Evolutionary conservation across 192 early-diverging fungal genomes (phyloP).

Genomic region (Podila epigama): DNA sequence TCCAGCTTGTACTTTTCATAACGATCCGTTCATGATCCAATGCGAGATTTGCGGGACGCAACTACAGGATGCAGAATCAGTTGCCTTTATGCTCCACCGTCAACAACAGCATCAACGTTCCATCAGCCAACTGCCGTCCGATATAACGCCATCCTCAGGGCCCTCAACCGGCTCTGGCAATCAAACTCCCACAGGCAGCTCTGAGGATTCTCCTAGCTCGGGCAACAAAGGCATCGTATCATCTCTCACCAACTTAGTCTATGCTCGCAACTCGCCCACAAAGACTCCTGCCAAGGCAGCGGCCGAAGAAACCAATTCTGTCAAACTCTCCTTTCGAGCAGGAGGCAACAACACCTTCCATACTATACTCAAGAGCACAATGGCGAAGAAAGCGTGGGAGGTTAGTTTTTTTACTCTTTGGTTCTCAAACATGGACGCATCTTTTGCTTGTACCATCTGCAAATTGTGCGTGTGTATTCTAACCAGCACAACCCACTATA

Average conservation of each 20-base stretch:
- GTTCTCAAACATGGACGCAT: too few relatives aligned
- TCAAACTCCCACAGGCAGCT: background rate
- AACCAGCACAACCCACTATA: background rate
- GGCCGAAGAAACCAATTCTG: slow-evolving; percentile 35
- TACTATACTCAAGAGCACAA: slow-evolving; percentile 65
- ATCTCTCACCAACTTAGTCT: slow-evolving; percentile 7
- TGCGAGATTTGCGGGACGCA: slow-evolving; percentile 89
- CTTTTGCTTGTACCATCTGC: too few relatives aligned
- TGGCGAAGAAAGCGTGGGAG: slow-evolving; percentile 73
- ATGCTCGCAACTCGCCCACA: background rate
- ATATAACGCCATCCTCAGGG: background rate
- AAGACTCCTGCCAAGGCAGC: slow-evolving; percentile 6
- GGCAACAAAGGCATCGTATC: slow-evolving; percentile 8
- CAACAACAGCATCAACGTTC: slow-evolving; percentile 44
- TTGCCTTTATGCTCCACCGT: slow-evolving; percentile 30
- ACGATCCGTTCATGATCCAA: slow-evolving; percentile 76
- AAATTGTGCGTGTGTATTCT: background rate
- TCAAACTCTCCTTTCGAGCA: slow-evolving; percentile 82
- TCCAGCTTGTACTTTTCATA: slow-evolving; percentile 87
- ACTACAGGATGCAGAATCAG: slow-evolving; percentile 51
- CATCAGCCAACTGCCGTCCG: slow-evolving; percentile 26
- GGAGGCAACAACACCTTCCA: slow-evolving; percentile 74
- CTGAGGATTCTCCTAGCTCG: background rate
- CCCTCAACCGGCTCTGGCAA: background rate
- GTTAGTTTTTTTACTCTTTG: slow-evolving; percentile 16